Percentiles rank a stretch among this genome's conserved stretches.
Evolutionary conservation across 2,329 filamentous ascomycete species (phyloP).

Genomic region (Chalara sp.): DNA sequence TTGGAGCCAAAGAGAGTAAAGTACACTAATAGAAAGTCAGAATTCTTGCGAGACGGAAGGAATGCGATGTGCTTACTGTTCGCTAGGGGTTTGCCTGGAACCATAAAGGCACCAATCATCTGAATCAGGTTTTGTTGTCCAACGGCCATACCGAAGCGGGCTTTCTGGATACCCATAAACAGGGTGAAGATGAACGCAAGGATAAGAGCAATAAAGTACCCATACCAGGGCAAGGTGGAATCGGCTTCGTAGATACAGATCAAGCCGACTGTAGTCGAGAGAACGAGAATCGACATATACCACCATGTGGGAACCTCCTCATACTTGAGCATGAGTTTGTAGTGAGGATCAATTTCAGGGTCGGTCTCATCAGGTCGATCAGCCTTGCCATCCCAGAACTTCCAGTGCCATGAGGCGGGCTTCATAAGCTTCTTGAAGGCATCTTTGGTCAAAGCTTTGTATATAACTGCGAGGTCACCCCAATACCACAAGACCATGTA

Average conservation of each 20-base stretch:
- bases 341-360: slow-evolving; percentile 37
- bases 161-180: slow-evolving; percentile 28
- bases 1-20: slow-evolving; percentile 65
- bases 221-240: slow-evolving; percentile 21
- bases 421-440: slow-evolving; percentile 10
- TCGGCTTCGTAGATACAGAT: slow-evolving; percentile 6
- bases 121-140: slow-evolving; percentile 40
- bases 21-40: slow-evolving; percentile 31
- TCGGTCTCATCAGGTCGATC: slow-evolving; percentile 29
- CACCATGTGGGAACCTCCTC: slow-evolving; percentile 49
- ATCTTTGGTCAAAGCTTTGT: slow-evolving; percentile 18
- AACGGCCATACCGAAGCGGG: slow-evolving; percentile 41
- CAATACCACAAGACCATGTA: slow-evolving; percentile 36
- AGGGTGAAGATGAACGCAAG: slow-evolving; percentile 25
- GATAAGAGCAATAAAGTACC: slow-evolving; percentile 18
- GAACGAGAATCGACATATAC: slow-evolving; percentile 40
- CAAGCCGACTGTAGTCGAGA: slow-evolving; percentile 37
- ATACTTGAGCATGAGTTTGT: slow-evolving; percentile 48
- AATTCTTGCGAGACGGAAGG: background rate
- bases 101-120: slow-evolving; percentile 40
- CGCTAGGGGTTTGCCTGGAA: slow-evolving; percentile 54
- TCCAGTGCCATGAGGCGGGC: slow-evolving; percentile 21
- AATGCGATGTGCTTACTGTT: slow-evolving; percentile 38
- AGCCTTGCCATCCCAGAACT: background rate
- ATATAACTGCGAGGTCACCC: slow-evolving; percentile 32